Conservation (phyloP, 179 eudicot species). For the Patellifolia procumbens region DNA sequence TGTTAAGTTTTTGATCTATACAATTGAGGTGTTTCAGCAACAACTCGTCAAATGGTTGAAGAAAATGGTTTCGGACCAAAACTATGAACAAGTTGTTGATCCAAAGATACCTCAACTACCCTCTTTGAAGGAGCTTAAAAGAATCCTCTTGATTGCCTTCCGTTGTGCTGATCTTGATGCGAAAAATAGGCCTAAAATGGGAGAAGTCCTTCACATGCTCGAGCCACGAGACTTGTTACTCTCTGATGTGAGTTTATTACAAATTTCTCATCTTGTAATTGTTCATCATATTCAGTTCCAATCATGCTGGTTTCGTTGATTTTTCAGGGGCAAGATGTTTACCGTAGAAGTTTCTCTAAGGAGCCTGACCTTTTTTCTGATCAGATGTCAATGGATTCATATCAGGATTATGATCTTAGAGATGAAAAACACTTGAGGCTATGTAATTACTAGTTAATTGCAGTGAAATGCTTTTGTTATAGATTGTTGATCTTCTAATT, state of each 20-base stretch:
- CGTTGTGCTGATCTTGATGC: conserved; percentile 51
- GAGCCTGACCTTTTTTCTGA: neutral
- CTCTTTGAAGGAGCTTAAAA: conserved; percentile 42
- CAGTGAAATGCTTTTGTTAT: too few species aligned
- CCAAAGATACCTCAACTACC: conserved; percentile 39
- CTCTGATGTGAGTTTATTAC: conserved; percentile 34
- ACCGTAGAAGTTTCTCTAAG: neutral
- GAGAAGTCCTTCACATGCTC: conserved; percentile 59
- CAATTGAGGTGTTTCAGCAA: conserved; percentile 24
- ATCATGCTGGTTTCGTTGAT: neutral
- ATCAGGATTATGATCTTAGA: neutral
- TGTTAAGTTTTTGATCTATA: neutral
- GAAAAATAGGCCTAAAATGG: conserved; percentile 54
- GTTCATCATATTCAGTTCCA: neutral
- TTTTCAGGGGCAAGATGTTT: conserved; percentile 14
- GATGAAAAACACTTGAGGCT: neutral
- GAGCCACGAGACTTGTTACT: conserved; percentile 49
- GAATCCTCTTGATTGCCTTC: conserved; percentile 43
- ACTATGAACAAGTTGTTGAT: conserved; percentile 35
- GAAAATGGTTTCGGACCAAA: conserved; percentile 34
- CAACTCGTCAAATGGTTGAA: conserved; percentile 52
- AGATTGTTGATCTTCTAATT: too few species aligned
- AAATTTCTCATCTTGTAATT: neutral
- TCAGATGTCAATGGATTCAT: neutral
- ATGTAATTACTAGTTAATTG: too few species aligned